A percentile compares a stretch with the other conserved stretches of the same genome.
Evolutionary conservation across 2,329 filamentous ascomycete genomes (phyloP).

Genomic region (Magnaporthales sp.): DNA sequence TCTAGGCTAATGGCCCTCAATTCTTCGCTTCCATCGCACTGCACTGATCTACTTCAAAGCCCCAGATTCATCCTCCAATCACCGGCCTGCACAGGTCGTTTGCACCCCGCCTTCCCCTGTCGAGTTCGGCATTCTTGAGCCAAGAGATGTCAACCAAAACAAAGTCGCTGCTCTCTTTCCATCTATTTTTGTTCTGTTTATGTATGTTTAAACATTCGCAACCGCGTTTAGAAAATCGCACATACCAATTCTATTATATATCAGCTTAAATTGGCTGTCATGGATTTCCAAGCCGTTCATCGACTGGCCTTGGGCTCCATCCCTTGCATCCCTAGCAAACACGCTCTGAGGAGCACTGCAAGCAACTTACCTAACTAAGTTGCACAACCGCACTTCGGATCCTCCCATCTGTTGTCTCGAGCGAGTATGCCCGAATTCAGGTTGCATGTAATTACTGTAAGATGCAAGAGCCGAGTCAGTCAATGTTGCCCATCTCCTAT

Average conservation of each 20-base stretch:
- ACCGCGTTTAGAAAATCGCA: too few species aligned
- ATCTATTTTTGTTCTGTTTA: neutral
- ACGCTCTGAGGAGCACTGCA: too few species aligned
- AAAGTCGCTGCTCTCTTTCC: too few species aligned
- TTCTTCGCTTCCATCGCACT: neutral
- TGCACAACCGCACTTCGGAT: neutral
- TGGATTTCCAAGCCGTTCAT: neutral
- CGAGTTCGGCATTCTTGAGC: neutral
- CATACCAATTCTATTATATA: neutral
- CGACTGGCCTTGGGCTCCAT: neutral
- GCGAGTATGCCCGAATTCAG: neutral
- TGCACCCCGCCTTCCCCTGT: neutral
- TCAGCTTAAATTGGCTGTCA: neutral
- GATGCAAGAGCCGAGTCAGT: neutral
- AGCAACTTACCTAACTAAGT: neutral
- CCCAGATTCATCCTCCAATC: neutral
- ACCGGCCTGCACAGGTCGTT: neutral
- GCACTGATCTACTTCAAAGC: neutral
- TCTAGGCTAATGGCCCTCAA: too few species aligned
- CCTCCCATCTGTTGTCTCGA: neutral
- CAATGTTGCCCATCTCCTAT: neutral
- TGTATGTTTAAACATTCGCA: neutral
- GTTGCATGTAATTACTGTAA: neutral
- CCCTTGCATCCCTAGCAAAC: neutral
- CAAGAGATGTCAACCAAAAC: neutral